Evolutionary conservation across 1,139 yeast species (phyloP).

Genomic region (Kodamaea derodonti): DNA sequence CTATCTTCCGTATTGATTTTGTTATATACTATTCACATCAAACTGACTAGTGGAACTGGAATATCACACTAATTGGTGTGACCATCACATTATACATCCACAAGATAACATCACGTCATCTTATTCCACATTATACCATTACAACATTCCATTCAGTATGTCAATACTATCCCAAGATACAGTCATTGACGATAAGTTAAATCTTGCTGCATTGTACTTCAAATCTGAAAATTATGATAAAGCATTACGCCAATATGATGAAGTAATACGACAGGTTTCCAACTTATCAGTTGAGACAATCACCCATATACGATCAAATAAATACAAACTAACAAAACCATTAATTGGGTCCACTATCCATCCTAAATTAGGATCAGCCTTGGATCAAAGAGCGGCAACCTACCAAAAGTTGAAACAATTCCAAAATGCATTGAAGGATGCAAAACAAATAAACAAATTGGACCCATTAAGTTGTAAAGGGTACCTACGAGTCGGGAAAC

Average conservation of each 20-base stretch:
- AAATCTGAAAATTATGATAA: conserved; percentile 24
- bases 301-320: conserved; percentile 15
- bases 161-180: conserved; percentile 11
- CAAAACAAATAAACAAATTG: conserved; percentile 33
- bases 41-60: too few species aligned
- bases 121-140: too few species aligned
- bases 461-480: conserved; percentile 62
- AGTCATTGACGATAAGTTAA: conserved; percentile 25
- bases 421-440: conserved; percentile 43
- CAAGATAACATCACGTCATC: too few species aligned
- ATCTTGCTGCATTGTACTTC: conserved; percentile 33
- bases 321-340: conserved; percentile 24
- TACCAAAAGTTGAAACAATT: conserved; percentile 45
- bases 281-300: conserved; percentile 9
- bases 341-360: conserved; percentile 24
- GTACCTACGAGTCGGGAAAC: conserved; percentile 51
- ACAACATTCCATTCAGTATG: too few species aligned
- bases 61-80: too few species aligned
- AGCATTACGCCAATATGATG: conserved; percentile 20
- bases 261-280: conserved; percentile 4
- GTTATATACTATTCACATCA: too few species aligned
- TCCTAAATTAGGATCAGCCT: conserved; percentile 26
- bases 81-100: too few species aligned
- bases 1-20: too few species aligned
- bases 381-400: conserved; percentile 58